A percentile compares a stretch with the other conserved stretches of the same genome.
These are phyloP conservation scores for Ceratobasidium sp. DNA, from an alignment of 1,284 basidiomycete species.

Conservation along the genomic window DNA sequence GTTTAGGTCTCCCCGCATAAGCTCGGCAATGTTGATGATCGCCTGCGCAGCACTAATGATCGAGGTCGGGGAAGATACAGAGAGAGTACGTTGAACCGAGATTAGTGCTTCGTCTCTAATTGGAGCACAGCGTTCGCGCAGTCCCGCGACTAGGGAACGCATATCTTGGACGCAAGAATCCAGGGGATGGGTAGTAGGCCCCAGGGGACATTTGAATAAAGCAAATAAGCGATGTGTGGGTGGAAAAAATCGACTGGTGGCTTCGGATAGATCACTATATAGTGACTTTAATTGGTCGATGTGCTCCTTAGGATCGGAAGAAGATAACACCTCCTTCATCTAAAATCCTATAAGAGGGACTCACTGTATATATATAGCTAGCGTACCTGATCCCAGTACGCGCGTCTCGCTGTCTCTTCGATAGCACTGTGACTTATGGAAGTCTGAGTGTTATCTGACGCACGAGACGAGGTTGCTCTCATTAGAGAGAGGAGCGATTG, in stretches of 20 bases:
- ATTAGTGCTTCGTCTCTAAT: conserved; percentile 8
- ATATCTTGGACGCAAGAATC: neutral
- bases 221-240: neutral
- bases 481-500: conserved; percentile 29
- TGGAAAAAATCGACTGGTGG: conserved; percentile 23
- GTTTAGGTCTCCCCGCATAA: conserved; percentile 22
- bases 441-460: neutral
- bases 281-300: conserved; percentile 25
- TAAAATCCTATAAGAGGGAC: neutral
- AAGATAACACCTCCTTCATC: conserved; percentile 16
- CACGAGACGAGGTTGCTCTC: neutral
- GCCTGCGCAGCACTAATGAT: conserved; percentile 1
- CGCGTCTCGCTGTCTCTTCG: conserved; percentile 5
- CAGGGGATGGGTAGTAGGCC: conserved; percentile 9
- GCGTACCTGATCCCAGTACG: conserved; percentile 37
- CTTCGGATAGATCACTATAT: conserved; percentile 10
- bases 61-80: neutral
- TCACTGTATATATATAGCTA: neutral
- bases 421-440: neutral
- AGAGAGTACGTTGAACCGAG: neutral
- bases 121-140: conserved; percentile 16
- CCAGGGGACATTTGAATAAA: conserved; percentile 14
- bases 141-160: neutral
- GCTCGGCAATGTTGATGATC: neutral
- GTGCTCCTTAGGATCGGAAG: conserved; percentile 7